Conservation (phyloP, 441 rosid species). For the Croton setiger region DNA sequence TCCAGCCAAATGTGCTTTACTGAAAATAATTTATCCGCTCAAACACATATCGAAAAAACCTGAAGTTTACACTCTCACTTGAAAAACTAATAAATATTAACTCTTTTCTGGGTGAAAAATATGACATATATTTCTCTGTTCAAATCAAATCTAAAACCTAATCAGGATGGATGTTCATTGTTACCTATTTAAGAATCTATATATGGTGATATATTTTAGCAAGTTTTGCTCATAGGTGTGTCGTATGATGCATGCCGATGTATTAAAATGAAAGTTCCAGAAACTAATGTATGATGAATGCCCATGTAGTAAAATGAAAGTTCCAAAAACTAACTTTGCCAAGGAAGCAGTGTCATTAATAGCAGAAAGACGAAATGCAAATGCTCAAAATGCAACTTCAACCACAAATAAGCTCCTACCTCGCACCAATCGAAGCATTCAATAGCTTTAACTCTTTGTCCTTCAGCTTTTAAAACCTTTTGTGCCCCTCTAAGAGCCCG, state of each 20-base stretch:
- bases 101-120: too few relatives aligned
- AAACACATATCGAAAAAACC: background rate
- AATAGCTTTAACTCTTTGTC: constrained; percentile 48
- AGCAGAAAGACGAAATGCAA: background rate
- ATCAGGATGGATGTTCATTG: background rate
- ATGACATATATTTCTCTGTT: too few relatives aligned
- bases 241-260: background rate
- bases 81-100: background rate
- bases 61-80: background rate
- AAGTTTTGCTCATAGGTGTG: background rate
- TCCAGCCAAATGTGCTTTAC: background rate
- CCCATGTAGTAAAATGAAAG: background rate
- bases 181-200: background rate
- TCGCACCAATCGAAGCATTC: constrained; percentile 77
- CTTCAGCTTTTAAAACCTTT: constrained; percentile 34
- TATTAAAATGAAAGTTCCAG: background rate
- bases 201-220: background rate
- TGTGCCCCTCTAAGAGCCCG: constrained; percentile 63
- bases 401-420: constrained; percentile 43
- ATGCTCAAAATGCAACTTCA: constrained; percentile 8
- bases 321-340: background rate
- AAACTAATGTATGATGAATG: background rate
- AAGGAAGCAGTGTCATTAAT: background rate
- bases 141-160: background rate
- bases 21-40: background rate